Evolutionary conservation across 441 rosid species (phyloP).

Genomic region (Flueggea neowawraea): DNA sequence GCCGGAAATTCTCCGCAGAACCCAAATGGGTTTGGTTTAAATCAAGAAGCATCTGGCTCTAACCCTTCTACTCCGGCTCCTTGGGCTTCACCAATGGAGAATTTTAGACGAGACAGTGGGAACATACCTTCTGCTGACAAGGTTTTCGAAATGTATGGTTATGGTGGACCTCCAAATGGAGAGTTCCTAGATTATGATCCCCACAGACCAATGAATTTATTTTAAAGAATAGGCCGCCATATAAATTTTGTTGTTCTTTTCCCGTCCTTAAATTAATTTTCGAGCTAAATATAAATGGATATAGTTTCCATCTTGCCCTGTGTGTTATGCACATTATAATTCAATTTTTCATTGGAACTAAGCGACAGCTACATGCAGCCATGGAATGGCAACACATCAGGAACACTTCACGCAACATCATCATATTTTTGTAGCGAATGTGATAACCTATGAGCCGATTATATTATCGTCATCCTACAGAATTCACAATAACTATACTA

Average conservation of each 20-base stretch:
- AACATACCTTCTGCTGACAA: conserved; percentile 39
- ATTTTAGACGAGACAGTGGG: conserved; percentile 53
- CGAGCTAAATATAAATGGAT: neutral
- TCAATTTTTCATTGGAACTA: too few species aligned
- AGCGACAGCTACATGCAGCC: too few species aligned
- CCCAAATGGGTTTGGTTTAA: conserved; percentile 41
- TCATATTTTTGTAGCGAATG: neutral
- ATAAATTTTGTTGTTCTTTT: neutral
- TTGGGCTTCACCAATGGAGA: conserved; percentile 64
- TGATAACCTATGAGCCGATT: neutral
- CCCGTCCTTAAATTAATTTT: neutral
- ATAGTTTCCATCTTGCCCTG: too few species aligned
- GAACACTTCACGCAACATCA: too few species aligned
- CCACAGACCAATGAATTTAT: conserved; percentile 45
- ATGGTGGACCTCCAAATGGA: conserved; percentile 37
- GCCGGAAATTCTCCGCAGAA: conserved; percentile 78
- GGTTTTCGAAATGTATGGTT: conserved; percentile 51
- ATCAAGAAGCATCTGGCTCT: conserved; percentile 70
- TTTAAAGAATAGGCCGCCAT: conserved; percentile 23
- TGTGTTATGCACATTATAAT: too few species aligned
- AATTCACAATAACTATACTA: neutral
- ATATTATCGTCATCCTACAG: neutral
- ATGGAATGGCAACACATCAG: too few species aligned
- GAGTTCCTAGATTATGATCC: conserved; percentile 52
- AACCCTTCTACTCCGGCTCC: conserved; percentile 62